A percentile compares a stretch with the other conserved stretches of the same genome.
These are phyloP conservation scores for Boletellus emodensis DNA, from an alignment of 768 basidiomycete genomes.

Conservation along the genomic window DNA sequence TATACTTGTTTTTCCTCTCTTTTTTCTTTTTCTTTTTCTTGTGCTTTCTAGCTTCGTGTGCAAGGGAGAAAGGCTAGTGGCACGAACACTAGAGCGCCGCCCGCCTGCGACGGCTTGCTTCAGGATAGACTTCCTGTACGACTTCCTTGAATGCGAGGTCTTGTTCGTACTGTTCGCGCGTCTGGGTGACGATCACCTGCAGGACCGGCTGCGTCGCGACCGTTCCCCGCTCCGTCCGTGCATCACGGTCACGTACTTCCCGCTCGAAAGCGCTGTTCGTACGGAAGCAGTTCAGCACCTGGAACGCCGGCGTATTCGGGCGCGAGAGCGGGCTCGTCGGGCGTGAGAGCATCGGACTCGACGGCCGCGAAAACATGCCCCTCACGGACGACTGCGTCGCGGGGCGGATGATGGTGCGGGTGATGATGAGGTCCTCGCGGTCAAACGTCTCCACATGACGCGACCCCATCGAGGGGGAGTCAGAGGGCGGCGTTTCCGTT, in stretches of 20 bases:
- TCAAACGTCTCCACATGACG: constrained; percentile 24
- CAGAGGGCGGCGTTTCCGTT: not conserved
- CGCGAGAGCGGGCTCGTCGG: constrained; percentile 24
- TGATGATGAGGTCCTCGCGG: constrained; percentile 31
- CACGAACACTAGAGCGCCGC: not conserved
- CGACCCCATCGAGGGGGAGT: constrained; percentile 7
- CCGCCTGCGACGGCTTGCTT: constrained; percentile 21
- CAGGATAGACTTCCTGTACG: constrained; percentile 27
- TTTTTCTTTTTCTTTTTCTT: not conserved
- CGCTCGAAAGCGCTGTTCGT: constrained; percentile 29
- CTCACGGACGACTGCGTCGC: constrained; percentile 21
- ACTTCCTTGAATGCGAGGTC: constrained; percentile 31
- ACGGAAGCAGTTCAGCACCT: constrained; percentile 34
- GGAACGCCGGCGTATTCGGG: constrained; percentile 20
- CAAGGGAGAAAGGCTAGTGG: not conserved
- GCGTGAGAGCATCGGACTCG: constrained; percentile 28
- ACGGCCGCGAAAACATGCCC: constrained; percentile 29
- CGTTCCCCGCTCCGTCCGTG: constrained; percentile 20
- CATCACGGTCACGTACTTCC: constrained; percentile 20
- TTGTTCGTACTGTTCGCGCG: constrained; percentile 31
- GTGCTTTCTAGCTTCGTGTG: not conserved
- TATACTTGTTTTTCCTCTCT: constrained; percentile 13
- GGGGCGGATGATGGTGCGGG: constrained; percentile 39
- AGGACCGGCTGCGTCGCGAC: constrained; percentile 19
- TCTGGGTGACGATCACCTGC: constrained; percentile 34